Base-by-base conservation (phyloP, 768 basidiomycete genomes). In the Suillus subalutaceus region DNA sequence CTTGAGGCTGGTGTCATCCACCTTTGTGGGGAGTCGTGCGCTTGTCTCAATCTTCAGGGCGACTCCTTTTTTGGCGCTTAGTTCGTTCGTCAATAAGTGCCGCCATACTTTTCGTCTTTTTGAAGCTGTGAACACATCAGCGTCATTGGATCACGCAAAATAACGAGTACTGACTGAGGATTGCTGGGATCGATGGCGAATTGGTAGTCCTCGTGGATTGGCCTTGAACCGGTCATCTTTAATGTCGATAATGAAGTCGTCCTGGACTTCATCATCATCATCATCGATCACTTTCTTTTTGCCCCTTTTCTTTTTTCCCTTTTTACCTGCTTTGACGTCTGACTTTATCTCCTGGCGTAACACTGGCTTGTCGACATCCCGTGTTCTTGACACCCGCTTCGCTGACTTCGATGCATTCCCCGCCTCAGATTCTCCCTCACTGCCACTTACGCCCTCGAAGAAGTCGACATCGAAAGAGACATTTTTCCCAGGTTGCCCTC, bases 161-260 rank as follows among this genome's bases (percentile, higher is more conserved):
- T 6, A 35, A 7, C 43, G 20, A n/a, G 57, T 12, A 84, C 95
- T 69, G 73, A 97, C 97, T 90, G 93, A 75, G 97, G 95, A 79
- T 98, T 93, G 63, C 88, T 92, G 23, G 97, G 97, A 77, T 99
- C 97, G 69, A 99, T 96, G 0, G 97, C 96, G 69, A 93, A 99
- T 40, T 90, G 86, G 71, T 93, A 89, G 72, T 98, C 91, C 70
- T 97, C 94, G 71, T 95, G 92, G 53, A 99, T 73, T 26, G n/a
- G 86, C 90, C 73, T 87, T 87, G 84, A 99, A 99, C 18, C 97
- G 90, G 12, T 90, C 86, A 72, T 99, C 97, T 71, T 86, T 85
- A 67, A 96, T 88, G 74, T 99, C 83, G 71, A 99, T 88, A 52
- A 82, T 76, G 76, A 99, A 99, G 66, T 89, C 87, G 62, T 90